phyloP scores from a whole-genome alignment of 768 basidiomycete genomes.

The Kwoniella shandongensis region DNA sequence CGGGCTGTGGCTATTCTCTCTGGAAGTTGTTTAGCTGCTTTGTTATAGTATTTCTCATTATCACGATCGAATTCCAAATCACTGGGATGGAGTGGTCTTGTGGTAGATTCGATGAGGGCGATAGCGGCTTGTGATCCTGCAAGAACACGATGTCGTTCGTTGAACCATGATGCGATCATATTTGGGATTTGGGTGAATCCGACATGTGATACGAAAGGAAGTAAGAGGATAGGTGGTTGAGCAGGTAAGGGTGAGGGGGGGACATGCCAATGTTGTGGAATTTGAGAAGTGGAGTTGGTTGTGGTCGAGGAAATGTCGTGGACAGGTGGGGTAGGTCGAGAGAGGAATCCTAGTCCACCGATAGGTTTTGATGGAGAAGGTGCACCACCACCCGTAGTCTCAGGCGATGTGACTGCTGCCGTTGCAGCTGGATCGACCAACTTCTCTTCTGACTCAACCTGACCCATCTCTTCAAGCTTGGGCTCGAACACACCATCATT shows the following conservation, averaged over 20 bases:
- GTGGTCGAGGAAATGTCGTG: slow-evolving; percentile 20
- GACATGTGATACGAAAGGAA: slow-evolving; percentile 59
- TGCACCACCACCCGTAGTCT: no score
- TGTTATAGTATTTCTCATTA: slow-evolving; percentile 68
- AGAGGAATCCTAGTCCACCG: slow-evolving; percentile 34
- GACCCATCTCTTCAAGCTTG: slow-evolving; percentile 31
- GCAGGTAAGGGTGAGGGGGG: slow-evolving; percentile 65
- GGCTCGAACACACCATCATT: slow-evolving; percentile 67
- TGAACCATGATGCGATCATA: slow-evolving; percentile 92
- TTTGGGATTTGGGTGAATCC: slow-evolving; percentile 77
- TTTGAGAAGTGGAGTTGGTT: neutral
- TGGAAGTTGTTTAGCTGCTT: slow-evolving; percentile 42
- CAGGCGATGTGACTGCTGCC: slow-evolving; percentile 12
- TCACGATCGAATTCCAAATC: slow-evolving; percentile 75
- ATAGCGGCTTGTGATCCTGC: slow-evolving; percentile 80
- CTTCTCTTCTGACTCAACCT: slow-evolving; percentile 38
- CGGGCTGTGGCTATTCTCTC: slow-evolving; percentile 67
- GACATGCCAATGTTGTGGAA: slow-evolving; percentile 55
- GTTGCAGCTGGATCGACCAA: neutral
- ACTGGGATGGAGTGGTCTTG: slow-evolving; percentile 60
- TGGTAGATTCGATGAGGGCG: slow-evolving; percentile 64
- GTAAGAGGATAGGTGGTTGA: slow-evolving; percentile 67
- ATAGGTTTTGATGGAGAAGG: slow-evolving; percentile 39
- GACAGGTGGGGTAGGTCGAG: slow-evolving; percentile 48
- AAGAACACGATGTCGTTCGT: slow-evolving; percentile 75